Percentiles rank a stretch among this genome's conserved stretches.
These are phyloP conservation scores for Plasmodium coatneyi DNA, from an alignment of 169 alveolate genomes.

Conservation along the genomic window DNA sequence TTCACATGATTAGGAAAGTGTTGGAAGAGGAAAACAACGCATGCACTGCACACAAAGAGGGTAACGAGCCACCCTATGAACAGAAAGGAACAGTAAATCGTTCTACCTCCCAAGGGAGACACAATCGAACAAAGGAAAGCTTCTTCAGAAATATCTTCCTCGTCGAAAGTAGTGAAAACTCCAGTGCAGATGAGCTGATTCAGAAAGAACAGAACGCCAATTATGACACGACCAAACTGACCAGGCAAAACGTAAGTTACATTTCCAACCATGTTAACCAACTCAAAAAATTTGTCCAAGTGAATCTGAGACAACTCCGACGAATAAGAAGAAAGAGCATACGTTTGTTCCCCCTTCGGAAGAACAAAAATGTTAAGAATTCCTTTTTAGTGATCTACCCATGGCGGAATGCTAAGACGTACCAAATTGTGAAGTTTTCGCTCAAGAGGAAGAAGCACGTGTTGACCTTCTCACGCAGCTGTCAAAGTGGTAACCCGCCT, in stretches of 20 bases:
- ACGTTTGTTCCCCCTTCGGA: constrained; percentile 17
- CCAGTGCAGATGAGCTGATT: not conserved
- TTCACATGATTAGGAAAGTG: not conserved
- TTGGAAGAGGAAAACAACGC: not conserved
- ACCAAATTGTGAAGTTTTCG: constrained; percentile 4
- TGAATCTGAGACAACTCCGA: not conserved
- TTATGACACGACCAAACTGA: constrained; percentile 3
- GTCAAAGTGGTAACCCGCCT: not conserved
- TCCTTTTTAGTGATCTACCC: constrained; percentile 21
- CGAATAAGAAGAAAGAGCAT: constrained; percentile 18
- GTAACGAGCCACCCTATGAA: not conserved
- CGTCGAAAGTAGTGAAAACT: constrained; percentile 3
- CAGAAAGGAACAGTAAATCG: not conserved
- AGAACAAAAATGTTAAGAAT: constrained; percentile 34
- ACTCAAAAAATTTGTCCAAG: not conserved
- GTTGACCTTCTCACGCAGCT: not conserved
- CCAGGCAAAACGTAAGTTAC: not conserved
- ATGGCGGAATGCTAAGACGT: not conserved
- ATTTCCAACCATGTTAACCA: not conserved
- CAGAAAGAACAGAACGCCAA: not conserved
- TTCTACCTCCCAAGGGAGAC: not conserved
- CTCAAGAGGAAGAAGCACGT: constrained; percentile 41
- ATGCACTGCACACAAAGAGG: not conserved
- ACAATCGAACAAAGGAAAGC: constrained; percentile 5
- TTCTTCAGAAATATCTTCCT: constrained; percentile 20